Evolutionary conservation across 495 filamentous ascomycete genomes (phyloP), one percentile per base, ranked within the genome.

Genomic region (Penicillium soppii): DNA sequence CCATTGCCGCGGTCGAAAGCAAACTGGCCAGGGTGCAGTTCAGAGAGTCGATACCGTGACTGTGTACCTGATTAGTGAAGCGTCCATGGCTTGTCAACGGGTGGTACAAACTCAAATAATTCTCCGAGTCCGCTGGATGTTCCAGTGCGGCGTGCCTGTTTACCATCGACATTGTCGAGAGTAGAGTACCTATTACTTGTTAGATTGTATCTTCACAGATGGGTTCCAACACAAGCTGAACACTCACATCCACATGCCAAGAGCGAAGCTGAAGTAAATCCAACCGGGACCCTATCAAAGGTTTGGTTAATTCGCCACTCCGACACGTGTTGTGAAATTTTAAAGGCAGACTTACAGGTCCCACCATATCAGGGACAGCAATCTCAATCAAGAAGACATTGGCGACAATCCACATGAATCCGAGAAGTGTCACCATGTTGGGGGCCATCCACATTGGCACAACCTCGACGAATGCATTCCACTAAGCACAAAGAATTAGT

Each of bases 111-210:
- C 84, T 98, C 94, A 75, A 98, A 98, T 16, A 98, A 82, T 69
- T 98, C 94, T 50, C 94, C 94, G 21, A 98, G 75, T 9, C 89
- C 89, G 62, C 91, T 96, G 33, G 94, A 97, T 12, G 92, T 96
- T 5, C 94, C 92, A 7, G 95, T 98, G 52, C 94, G 80, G 48
- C 94, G 77, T 21, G 94, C 94, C 74, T 98, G 94, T 76, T 98
- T 98, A 50, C 94, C 94, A 68, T 98, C 94, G 32, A 98, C 85
- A 64, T 98, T 98, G 74, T 98, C 94, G 83, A 98, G 87, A 10
- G 94, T 98, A 30, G 92, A 95, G 72, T 97, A 97, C 74, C 84
- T 60, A 47, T 46, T 29, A 47, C 47, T 16, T 35, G 39, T 52
- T 5, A 54, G 30, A 19, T 16, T 4, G 25, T 10, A 43, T 35